Evolutionary conservation across 73 alveolate genomes (phyloP), one percentile per base, ranked within the genome.

Genomic region (Paramecium sonneborni): DNA sequence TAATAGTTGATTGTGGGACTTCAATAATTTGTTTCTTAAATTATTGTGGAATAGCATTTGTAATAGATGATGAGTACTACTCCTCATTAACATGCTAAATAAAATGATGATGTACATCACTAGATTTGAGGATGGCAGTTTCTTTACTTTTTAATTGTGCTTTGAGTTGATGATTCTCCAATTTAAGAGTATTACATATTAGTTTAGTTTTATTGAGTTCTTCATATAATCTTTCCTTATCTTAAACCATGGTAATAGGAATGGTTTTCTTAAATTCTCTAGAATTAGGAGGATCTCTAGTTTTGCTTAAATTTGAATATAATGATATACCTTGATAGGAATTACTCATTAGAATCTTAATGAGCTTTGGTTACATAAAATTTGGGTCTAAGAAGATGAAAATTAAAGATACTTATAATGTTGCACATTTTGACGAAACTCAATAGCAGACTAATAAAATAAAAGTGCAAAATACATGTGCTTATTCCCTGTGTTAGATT

Each of bases 181-280:
- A 24, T 26, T 44, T 43, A 23, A 79, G 34, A 38, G 0, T 30
- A 23, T 79, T 79, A 3, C 44, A 32, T 32, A 41, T 0, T 20
- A 41, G 11, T 79, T 79, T 79, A 1, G 90, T 43, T 37, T 79
- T 79, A 79, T 44, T 79, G 11, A 79, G 74, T n/a, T 79, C 90
- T 41, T 79, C 90, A 46, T 79, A 79, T 38, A 79, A 44, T 23
- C 90, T 21, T 79, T 79, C 90, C 76, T 44, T 79, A 41, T 79
- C 90, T 39, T 79, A 44, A 79, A 46, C 44, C 90, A 79, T 79
- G 1, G 41, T 43, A 12, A 9, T 43, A 1, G 90, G 90, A 15
- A 79, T 79, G 11, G 90, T 79, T 28, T 79, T 79, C 52, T 44
- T 79, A 37, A 79, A 79, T 44, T 43, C 90, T 23, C 90, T 79